Percentiles rank a stretch among this genome's conserved stretches.
Evolutionary conservation across 805 yeast genomes (phyloP).

Genomic region (Hanseniaspora thailandica): DNA sequence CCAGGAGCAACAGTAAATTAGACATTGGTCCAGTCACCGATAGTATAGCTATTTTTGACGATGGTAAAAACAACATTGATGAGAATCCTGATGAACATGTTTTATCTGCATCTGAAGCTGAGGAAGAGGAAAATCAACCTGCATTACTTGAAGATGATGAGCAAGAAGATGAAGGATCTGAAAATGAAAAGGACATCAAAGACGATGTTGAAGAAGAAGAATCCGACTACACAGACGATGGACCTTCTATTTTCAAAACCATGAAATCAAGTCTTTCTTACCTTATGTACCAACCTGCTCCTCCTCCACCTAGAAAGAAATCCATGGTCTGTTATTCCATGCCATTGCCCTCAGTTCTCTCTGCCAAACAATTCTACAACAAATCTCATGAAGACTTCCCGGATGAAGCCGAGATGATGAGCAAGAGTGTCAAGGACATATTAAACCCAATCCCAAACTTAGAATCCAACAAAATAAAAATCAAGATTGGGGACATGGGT

Average conservation of each 20-base stretch:
- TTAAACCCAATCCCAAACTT: constrained; percentile 4
- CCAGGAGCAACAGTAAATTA: background rate
- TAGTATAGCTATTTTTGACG: background rate
- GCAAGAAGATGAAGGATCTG: background rate
- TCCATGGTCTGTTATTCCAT: constrained; percentile 6
- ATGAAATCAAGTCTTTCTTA: constrained; percentile 5
- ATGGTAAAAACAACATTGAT: background rate
- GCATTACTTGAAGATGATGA: background rate
- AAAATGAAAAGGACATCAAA: too few species aligned
- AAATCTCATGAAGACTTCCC: background rate
- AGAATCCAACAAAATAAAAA: constrained; percentile 45
- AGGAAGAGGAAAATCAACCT: background rate
- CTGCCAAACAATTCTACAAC: constrained; percentile 1
- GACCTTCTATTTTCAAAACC: constrained; percentile 6
- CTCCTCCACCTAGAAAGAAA: background rate
- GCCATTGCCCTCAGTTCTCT: constrained; percentile 9
- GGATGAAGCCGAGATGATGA: background rate
- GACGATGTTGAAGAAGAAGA: background rate
- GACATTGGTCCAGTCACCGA: background rate
- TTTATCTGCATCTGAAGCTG: background rate
- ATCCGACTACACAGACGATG: background rate
- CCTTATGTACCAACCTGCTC: background rate
- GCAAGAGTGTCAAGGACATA: background rate
- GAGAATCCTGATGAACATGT: background rate
- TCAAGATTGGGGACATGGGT: constrained; percentile 88